Evolutionary conservation across 768 basidiomycete species (phyloP), one percentile per base, ranked within the genome.

Genomic region (Albatrellus ellisii): DNA sequence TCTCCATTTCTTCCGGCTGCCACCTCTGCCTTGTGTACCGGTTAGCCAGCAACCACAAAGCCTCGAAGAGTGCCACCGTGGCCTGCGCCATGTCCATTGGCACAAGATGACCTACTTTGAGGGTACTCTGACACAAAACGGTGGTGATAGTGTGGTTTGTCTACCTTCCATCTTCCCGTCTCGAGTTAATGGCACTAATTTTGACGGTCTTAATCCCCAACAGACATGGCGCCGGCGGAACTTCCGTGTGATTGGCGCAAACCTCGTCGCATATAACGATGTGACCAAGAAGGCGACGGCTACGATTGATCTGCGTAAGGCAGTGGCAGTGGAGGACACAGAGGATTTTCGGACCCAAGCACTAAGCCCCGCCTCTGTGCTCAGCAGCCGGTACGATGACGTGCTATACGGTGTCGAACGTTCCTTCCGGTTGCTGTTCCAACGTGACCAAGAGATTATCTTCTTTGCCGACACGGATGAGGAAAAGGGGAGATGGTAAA

Each of bases 91-190:
- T 53, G 79, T 89, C 43, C 80, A 82, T 27, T 95, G 90, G 91
- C 90, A 94, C 55, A 91, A 92, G 63, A 73, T 82, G 49, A 87
- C 89, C 17, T 92, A 94, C 61, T 88, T 86, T 61, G 85, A 95
- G 59, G 90, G 94, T 21, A 79, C 77, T 0, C 60, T 98, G 49
- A 98, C 94, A 11, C 94, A 98, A 65, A 75, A 70, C 48, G 94
- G 94, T 12, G 94, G 92, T 8, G 94, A 94, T 56, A 95, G 91
- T 57, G 69, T 65, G 47, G 92, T 95, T 61, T 56, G 86, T n/a
- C 9, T 4, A 7, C 20, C 28, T 33, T 20, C 32, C 15, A 2
- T 44, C 15, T 38, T 26, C 25, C 15, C 7, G 37, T n/a, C 3
- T 14, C 11, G 15, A 18, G 24, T 21, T 3, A 9, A 21, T 26